Percentiles rank a stretch among this genome's conserved stretches.
These are phyloP conservation scores for Aurinia saxatilis DNA, from an alignment of 345 rosid species.

Conservation along the genomic window DNA sequence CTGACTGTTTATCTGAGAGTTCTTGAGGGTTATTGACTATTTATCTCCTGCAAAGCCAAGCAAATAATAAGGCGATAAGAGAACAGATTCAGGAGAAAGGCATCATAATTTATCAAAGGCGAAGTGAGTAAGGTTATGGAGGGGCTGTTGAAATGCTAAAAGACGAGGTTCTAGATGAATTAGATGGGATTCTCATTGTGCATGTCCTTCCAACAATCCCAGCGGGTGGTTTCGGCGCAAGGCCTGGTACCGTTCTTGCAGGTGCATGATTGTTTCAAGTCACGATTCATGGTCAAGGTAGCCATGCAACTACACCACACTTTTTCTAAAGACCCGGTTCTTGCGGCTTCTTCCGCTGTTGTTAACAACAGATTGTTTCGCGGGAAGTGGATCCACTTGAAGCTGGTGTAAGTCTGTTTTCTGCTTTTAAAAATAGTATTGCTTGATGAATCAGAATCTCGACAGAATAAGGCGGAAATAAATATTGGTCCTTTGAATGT, in stretches of 20 bases:
- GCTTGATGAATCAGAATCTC: background rate
- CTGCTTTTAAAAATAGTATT: background rate
- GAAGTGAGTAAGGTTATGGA: slow-evolving; percentile 60
- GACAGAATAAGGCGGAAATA: too few relatives aligned
- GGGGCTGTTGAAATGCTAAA: slow-evolving; percentile 66
- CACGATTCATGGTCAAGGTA: slow-evolving; percentile 48
- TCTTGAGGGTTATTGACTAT: too few relatives aligned
- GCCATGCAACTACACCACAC: slow-evolving; percentile 61
- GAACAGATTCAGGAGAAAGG: too few relatives aligned
- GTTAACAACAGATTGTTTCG: slow-evolving; percentile 60
- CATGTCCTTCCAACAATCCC: slow-evolving; percentile 53
- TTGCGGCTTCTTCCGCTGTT: slow-evolving; percentile 55
- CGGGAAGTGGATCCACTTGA: slow-evolving; percentile 62
- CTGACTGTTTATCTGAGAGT: too few relatives aligned
- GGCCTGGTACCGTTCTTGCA: slow-evolving; percentile 56
- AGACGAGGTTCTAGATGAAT: slow-evolving; percentile 48
- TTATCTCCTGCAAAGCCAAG: too few relatives aligned
- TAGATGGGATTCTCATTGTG: slow-evolving; percentile 45
- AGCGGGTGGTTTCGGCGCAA: slow-evolving; percentile 43
- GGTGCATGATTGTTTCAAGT: slow-evolving; percentile 49
- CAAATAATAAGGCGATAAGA: too few relatives aligned
- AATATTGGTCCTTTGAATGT: background rate
- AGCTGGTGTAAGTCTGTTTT: slow-evolving; percentile 38
- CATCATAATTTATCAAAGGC: too few relatives aligned
- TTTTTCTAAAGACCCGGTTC: slow-evolving; percentile 47